Base-by-base conservation (phyloP, 306 rosid genomes). In the Acacia crassicarpa region DNA sequence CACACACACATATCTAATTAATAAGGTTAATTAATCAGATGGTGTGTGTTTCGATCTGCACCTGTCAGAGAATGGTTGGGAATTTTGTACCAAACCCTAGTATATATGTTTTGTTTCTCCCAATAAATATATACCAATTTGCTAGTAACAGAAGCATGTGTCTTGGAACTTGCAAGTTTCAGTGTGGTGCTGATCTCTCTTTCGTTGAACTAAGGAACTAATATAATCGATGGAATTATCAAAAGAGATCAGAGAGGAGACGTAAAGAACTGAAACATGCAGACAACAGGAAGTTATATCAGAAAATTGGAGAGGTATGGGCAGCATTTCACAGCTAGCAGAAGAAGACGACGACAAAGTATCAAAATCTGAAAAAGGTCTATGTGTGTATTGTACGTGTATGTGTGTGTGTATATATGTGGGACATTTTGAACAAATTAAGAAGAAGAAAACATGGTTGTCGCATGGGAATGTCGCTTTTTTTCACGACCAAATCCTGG, bases 381-480 rank as follows among this genome's bases (percentile, higher is more conserved):
- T 9, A 56, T 56, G 32, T 58, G 40, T 41, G 32, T 5, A 67
- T 51, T 41, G 77, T 9, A 69, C 33, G 77, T 9, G 6, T 23
- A 54, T 58, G 6, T 66, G 0, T 33, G 35, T 56, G 11, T 32
- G 0, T 32, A 58, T 30, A 53, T 22, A 40, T 27, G 68, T 12
- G 5, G 15, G 71, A 70, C 77, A 56, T 51, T 43, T 19, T 45
- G 43, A 73, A 40, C 66, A 53, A 38, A 38, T 38, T 6, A 38
- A 40, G 49, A 45, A 63, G 82, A 9, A 46, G 58, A 56, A 83
- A 40, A 48, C 22, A 68, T 62, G 43, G 51, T 38, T 38, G 41
- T 68, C 79, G 76, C 92, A 84, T 89, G 89, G 85, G 80, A 87
- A 53, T 90, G 94, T 88, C 86, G 78, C 89, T 59, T 72, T 46